phyloP scores from a whole-genome alignment of 495 filamentous ascomycete genomes.

The Penicillium egyptiacum region DNA sequence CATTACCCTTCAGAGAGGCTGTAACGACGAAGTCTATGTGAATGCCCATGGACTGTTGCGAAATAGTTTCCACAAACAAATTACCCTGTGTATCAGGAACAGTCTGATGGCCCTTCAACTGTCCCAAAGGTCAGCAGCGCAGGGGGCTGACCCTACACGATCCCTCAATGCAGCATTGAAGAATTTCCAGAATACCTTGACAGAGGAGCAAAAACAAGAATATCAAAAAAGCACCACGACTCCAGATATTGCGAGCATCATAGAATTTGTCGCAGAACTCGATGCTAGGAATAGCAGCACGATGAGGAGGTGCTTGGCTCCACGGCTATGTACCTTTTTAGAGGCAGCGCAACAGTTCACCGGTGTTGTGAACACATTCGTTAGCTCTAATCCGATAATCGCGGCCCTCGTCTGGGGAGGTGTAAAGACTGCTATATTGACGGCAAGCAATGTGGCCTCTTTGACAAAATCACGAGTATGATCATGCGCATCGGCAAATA shows the following conservation, averaged over 20 bases:
- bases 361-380: conserved; percentile 32
- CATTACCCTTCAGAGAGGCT: too few relatives aligned
- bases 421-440: conserved; percentile 29
- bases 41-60: too few relatives aligned
- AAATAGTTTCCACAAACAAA: too few relatives aligned
- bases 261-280: conserved; percentile 32
- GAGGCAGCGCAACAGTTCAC: conserved; percentile 33
- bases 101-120: not conserved
- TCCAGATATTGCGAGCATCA: conserved; percentile 30
- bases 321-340: conserved; percentile 30
- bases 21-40: too few relatives aligned
- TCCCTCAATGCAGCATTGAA: conserved; percentile 14
- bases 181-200: conserved; percentile 23
- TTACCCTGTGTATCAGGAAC: too few relatives aligned
- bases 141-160: conserved; percentile 3
- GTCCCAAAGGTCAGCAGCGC: not conserved
- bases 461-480: conserved; percentile 34
- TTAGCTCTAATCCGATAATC: conserved; percentile 33
- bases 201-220: conserved; percentile 22
- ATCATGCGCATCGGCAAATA: conserved; percentile 28
- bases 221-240: conserved; percentile 17
- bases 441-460: conserved; percentile 32
- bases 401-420: conserved; percentile 43
- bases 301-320: conserved; percentile 26
- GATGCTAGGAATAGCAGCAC: conserved; percentile 27